These are phyloP conservation scores for Psilocybe sp. DNA, from an alignment of 768 basidiomycete genomes.

Conservation along the genomic window DNA sequence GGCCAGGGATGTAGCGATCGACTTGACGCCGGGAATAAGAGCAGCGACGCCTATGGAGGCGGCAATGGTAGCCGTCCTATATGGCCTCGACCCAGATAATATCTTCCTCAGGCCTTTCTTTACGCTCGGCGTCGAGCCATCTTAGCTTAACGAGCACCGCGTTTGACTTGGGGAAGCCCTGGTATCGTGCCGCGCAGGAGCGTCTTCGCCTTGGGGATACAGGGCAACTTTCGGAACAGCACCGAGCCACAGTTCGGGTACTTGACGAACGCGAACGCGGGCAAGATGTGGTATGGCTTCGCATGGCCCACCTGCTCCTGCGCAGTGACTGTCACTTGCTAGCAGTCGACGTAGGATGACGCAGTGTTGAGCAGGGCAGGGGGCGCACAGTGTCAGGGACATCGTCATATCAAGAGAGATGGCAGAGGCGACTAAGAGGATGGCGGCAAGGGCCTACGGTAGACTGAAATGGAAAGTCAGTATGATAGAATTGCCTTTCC, in stretches of 20 bases:
- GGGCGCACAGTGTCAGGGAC: constrained; percentile 94
- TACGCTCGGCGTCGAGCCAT: constrained; percentile 73
- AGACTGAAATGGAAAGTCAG: constrained; percentile 46
- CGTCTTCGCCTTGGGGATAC: constrained; percentile 91
- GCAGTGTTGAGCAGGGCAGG: constrained; percentile 92
- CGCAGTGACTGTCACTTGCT: constrained; percentile 68
- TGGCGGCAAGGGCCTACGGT: constrained; percentile 72
- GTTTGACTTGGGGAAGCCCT: constrained; percentile 96
- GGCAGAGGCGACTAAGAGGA: constrained; percentile 67
- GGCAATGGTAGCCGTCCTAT: constrained; percentile 69
- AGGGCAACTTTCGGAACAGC: constrained; percentile 87
- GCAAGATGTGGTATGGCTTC: constrained; percentile 91
- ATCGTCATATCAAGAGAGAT: constrained; percentile 81
- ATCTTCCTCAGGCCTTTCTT: constrained; percentile 74
- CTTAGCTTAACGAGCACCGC: constrained; percentile 83
- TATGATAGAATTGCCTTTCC: background rate
- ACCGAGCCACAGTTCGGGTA: constrained; percentile 96
- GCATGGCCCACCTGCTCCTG: constrained; percentile 83
- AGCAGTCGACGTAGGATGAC: constrained; percentile 66
- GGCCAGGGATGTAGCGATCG: constrained; percentile 70
- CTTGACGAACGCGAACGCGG: constrained; percentile 93
- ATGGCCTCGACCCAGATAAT: constrained; percentile 84
- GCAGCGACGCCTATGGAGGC: constrained; percentile 67
- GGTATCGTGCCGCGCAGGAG: constrained; percentile 91
- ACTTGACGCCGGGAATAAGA: constrained; percentile 70